Evolutionary conservation across 2,329 filamentous ascomycete genomes (phyloP).

Genomic region (Sclerotinia sclerotiorum): DNA sequence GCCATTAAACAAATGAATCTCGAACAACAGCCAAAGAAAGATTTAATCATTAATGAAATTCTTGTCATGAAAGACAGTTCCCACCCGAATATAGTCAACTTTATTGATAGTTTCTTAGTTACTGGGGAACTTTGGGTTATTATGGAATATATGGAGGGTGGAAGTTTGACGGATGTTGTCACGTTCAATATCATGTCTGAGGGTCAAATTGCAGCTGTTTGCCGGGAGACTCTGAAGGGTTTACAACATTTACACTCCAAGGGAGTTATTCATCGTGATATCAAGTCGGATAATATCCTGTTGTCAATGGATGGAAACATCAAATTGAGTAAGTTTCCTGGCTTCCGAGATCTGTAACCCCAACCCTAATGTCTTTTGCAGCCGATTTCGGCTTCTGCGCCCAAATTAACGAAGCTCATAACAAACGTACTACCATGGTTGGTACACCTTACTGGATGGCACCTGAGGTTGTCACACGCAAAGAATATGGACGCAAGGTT

Average conservation of each 20-base stretch:
- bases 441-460: constrained; percentile 99
- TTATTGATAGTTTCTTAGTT: constrained; percentile 94
- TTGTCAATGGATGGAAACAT: constrained; percentile 93
- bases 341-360: not conserved
- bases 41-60: constrained; percentile 98
- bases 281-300: constrained; percentile 98
- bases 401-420: constrained; percentile 94
- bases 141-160: constrained; percentile 99
- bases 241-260: constrained; percentile 96
- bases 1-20: constrained; percentile 99
- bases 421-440: constrained; percentile 98
- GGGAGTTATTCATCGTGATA: constrained; percentile 96
- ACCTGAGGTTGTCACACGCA: constrained; percentile 92
- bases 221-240: constrained; percentile 86
- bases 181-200: constrained; percentile 99
- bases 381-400: constrained; percentile 99
- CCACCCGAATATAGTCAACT: constrained; percentile 98
- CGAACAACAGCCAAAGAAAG: constrained; percentile 98
- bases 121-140: constrained; percentile 94
- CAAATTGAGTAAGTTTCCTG: constrained; percentile 76
- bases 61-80: constrained; percentile 99
- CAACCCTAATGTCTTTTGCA: constrained; percentile 46
- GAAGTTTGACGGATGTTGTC: constrained; percentile 94
- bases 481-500: constrained; percentile 97
- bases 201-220: constrained; percentile 93